Base-by-base conservation (phyloP, 2,329 filamentous ascomycete species). In the Thielaviopsis ethacetica region DNA sequence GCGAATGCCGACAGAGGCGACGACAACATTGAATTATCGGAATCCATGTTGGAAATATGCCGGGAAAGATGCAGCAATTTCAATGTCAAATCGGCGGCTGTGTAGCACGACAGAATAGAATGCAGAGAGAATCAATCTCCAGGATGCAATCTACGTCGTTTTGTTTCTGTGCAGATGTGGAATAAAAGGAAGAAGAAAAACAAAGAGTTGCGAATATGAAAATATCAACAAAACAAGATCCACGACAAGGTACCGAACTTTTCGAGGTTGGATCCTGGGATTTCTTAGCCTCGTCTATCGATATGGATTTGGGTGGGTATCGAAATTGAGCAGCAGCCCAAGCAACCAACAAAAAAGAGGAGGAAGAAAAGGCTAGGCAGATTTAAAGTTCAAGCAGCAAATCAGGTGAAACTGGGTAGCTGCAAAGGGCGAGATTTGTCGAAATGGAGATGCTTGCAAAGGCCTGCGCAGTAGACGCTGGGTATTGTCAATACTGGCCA, bases 1-100 rank as follows among this genome's bases (percentile, higher is more conserved):
- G 76, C 77, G 54, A 81, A 71, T 30, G 73, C 67, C 1, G 79
- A 81, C 50, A 82, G 73, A 38, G 79, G 78, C 38, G 79, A 81
- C 2, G 77, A 80, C 26, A 73, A 73, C 13, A 72, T 68, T 49
- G 76, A 80, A 5, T 50, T 22, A 38, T 22, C 22, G 34, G n/a
- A n/a, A 51, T 56, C 41, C 27, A 56, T 52, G 38, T 30, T 54
- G 34, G 27, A 41, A 22, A 41, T 22, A 2, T 5, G 13, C 3
- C 30, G 38, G 5, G 12, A 26, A 9, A 38, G 2, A 24, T 26
- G 54, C 55, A n/a, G 44, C 44, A 7, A 21, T 10, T 49, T 49
- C 44, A 49, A 49, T 49, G 44, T 21, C 44, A 10, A 21, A 5
- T 49, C n/a, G 44, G 22, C 47, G 26, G 47, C 19, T 54, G 21